Evolutionary conservation across 495 filamentous ascomycete species (phyloP), one percentile per base, ranked within the genome.

Genomic region (Cercophora newfieldiana): DNA sequence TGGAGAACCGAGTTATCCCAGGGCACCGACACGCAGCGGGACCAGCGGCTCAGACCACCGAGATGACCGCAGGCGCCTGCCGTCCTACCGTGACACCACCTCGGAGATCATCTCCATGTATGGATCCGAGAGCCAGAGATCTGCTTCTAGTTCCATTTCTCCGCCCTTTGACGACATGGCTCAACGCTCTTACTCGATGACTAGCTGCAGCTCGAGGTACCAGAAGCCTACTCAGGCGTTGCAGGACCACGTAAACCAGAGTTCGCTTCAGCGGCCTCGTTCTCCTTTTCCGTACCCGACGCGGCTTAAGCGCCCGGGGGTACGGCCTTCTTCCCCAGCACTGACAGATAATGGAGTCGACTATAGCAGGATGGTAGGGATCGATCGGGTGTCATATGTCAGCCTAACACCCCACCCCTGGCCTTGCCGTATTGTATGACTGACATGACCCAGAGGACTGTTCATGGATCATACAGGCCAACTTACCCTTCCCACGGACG

Each of bases 261-360:
- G 68, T 7, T 66, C 70, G 61, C 71, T 81, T 48, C 82, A 83
- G 65, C 79, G 87, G 12, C 87, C 87, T 44, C 81, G 85, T 22
- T 88, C 86, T 22, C 88, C 87, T 0, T 88, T 87, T 71, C 81
- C 82, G 10, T 90, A 90, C 68, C 87, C 87, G 7, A 83, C 86
- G n/a, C 82, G 87, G 29, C 78, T 89, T 24, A 88, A 84, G 73
- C 85, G 88, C 21, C 87, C 87, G 8, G 86, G 86, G 16, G 85
- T 89, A 64, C 83, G 87, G 24, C 86, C 88, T 16, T 80, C 82
- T 7, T 91, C 88, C 3, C 89, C 88, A 30, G 85, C 86, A 49
- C 68, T 86, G 56, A 85, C 82, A 24, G 84, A 86, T 64, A 77
- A 75, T 55, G 80, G 80, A 28, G 71, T 82, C 60, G 80, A 83